Base-by-base conservation (phyloP, 306 rosid species). In the Pachyrhizus erosus region DNA sequence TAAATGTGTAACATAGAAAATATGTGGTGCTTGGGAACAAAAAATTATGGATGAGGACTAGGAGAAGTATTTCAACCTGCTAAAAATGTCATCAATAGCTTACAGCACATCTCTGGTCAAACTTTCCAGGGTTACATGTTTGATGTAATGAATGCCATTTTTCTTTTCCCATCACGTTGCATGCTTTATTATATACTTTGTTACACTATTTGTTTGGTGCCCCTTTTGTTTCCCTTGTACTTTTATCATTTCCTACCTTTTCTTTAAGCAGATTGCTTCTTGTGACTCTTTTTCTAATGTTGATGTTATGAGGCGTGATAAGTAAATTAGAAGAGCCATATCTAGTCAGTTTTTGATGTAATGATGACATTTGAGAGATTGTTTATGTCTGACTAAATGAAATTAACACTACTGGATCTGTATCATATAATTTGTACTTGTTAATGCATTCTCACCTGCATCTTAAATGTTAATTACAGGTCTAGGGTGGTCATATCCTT, bases 401-500 rank as follows among this genome's bases (percentile, higher is more conserved):
- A 69, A 46, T 45, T 7, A 51, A 46, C 37, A 20, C 67, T 65
- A 15, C 17, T 49, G 54, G 60, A 34, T 23, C 61, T 18, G 70
- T 51, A 69, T 27, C 73, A 42, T 74, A 77, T 78, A 69, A 9
- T 42, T 8, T 78, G 15, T 52, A 17, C 74, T 15, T 57, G 40
- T 51, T 81, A 9, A 73, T 67, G 75, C 46, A 64, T 82, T 58
- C 88, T 86, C 58, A 84, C 83, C 70, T 45, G 71, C 68, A 54
- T 71, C 43, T 74, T 72, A 62, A 79, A 55, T 79, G 68, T 42
- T 73, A 55, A 71, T 83, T 90, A 85, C 90, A 94, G 98, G 98
- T 88, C 83, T 94, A 78, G 98, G 98, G 61, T 94, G 98, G 98
- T 86, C 88, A 75, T 87, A 89, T 76, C 97, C 98, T 1, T 94